These are phyloP conservation scores for Oryza rufipogon DNA, from an alignment of 176 grass and related monocot species.

Conservation along the genomic window DNA sequence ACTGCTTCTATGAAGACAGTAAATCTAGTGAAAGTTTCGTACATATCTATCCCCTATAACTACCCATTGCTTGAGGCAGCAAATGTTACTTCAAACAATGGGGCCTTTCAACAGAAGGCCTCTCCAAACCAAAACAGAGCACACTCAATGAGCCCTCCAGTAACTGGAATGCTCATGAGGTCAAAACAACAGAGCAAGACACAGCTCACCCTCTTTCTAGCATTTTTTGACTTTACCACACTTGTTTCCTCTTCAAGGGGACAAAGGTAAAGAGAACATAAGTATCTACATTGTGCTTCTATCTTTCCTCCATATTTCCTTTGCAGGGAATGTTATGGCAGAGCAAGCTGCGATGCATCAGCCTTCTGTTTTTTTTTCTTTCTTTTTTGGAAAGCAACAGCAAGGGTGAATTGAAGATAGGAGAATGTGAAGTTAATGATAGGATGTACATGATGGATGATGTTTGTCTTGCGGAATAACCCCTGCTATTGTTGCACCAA, in stretches of 20 bases:
- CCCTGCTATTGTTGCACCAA: neutral
- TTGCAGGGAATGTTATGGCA: neutral
- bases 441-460: conserved; percentile 28
- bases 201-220: neutral
- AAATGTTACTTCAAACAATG: conserved; percentile 37
- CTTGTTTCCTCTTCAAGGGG: neutral
- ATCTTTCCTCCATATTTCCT: neutral
- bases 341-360: neutral
- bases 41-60: neutral
- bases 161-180: neutral
- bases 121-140: conserved; percentile 26
- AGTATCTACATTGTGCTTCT: conserved; percentile 27
- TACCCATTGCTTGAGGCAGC: conserved; percentile 35
- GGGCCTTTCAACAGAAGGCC: conserved; percentile 51
- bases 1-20: neutral
- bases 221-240: neutral
- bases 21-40: conserved; percentile 20
- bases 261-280: neutral
- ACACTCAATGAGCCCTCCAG: neutral
- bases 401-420: neutral
- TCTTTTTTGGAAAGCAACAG: neutral
- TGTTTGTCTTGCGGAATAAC: conserved; percentile 21
- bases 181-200: conserved; percentile 33
- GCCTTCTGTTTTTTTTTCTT: neutral
- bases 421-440: conserved; percentile 25